A percentile compares a stretch with the other conserved stretches of the same genome.
phyloP scores from a whole-genome alignment of 1,284 basidiomycete genomes.

The Ustilago tritici region DNA sequence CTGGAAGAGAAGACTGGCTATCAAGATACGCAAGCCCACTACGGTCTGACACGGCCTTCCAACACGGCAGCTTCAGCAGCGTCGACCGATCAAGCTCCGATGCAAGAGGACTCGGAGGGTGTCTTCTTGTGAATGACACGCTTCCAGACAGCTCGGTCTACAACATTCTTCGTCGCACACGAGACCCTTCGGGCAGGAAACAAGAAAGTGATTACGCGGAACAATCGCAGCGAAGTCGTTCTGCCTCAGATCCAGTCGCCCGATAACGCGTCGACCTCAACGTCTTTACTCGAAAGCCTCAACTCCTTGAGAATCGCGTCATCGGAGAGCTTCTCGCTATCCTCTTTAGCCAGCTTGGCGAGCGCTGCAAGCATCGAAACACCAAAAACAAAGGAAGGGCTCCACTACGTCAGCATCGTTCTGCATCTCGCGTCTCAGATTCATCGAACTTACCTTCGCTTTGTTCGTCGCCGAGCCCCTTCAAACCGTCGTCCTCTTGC shows the following conservation, averaged over 20 bases:
- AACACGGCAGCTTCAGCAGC: not conserved
- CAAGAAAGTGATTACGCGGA: not conserved
- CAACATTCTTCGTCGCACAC: not conserved
- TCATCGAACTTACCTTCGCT: conserved; percentile 25
- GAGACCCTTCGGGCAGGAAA: not conserved
- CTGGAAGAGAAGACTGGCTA: conserved; percentile 37
- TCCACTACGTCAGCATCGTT: not conserved
- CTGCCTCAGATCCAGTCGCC: conserved; percentile 54
- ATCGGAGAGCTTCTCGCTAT: conserved; percentile 36
- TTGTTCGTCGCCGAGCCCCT: conserved; percentile 52
- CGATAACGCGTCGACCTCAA: conserved; percentile 41
- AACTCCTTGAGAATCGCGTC: conserved; percentile 48
- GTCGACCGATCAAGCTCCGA: conserved; percentile 12
- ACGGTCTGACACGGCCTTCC: conserved; percentile 29
- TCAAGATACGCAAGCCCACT: conserved; percentile 20
- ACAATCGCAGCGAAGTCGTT: too few species aligned
- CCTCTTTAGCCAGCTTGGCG: conserved; percentile 26
- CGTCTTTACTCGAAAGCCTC: conserved; percentile 31
- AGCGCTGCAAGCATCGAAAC: conserved; percentile 15
- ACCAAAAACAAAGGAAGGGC: not conserved
- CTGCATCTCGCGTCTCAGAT: not conserved
- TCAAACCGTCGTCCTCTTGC: conserved; percentile 44
- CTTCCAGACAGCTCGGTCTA: not conserved
- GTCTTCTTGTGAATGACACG: conserved; percentile 25
- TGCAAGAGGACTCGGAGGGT: conserved; percentile 42